Conservation (phyloP, 768 basidiomycete species). For the Trametes sanguinea region DNA sequence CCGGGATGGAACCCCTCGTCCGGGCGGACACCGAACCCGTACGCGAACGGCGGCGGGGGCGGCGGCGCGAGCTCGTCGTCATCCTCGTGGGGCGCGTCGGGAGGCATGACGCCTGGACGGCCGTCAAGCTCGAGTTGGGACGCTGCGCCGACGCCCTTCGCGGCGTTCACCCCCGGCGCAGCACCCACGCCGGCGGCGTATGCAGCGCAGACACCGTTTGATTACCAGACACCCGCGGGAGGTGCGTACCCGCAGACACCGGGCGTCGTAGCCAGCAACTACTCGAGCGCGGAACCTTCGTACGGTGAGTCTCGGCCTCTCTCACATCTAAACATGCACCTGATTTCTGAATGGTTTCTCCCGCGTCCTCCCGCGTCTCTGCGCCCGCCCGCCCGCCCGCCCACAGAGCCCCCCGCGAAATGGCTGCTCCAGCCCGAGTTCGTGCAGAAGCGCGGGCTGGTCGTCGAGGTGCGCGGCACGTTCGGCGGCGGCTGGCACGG, state of each 20-base stretch:
- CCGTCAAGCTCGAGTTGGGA: conserved; percentile 23
- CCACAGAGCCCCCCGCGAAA: conserved; percentile 22
- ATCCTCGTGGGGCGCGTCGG: conserved; percentile 21
- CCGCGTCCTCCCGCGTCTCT: not conserved
- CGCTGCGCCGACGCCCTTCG: conserved; percentile 27
- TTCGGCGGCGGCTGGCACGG: conserved; percentile 27
- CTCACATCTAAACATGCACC: not conserved
- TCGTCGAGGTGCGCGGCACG: conserved; percentile 27
- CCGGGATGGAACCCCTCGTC: conserved; percentile 51
- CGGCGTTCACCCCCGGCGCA: conserved; percentile 36
- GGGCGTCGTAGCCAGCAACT: conserved; percentile 15
- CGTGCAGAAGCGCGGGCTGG: conserved; percentile 23
- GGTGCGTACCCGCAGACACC: conserved; percentile 22
- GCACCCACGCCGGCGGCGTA: conserved; percentile 50
- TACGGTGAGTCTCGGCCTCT: conserved; percentile 15
- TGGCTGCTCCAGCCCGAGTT: conserved; percentile 29
- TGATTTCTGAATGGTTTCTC: no score
- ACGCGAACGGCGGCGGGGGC: conserved; percentile 28
- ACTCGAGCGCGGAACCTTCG: not conserved
- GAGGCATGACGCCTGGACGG: conserved; percentile 35
- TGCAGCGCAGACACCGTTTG: conserved; percentile 23
- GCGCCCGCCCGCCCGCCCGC: not conserved
- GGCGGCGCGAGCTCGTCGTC: not conserved
- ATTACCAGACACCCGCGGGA: conserved; percentile 20
- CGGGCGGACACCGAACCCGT: conserved; percentile 48